Base-by-base conservation (phyloP, 257 asterid species). In the Solanum piurae region DNA sequence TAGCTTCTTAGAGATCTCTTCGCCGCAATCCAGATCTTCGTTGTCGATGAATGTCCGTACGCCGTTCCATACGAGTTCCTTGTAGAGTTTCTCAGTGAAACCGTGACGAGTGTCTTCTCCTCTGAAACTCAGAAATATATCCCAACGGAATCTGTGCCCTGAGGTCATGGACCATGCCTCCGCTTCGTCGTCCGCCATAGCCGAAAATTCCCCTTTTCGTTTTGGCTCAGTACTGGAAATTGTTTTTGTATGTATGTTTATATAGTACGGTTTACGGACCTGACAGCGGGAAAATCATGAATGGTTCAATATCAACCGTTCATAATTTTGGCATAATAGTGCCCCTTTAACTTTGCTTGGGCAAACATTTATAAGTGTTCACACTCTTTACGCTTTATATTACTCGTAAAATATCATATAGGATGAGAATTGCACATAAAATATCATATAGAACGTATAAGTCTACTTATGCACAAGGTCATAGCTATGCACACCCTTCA, bases 121-220 rank as follows among this genome's bases (percentile, higher is more conserved):
- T 31, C 91, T 37, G 87, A 90, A 90, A 49, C 87, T 90, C 11
- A 90, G 80, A 36, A 90, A 90, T 84, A 90, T 87, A 87, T 90
- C 92, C 91, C 91, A 90, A 31, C 27, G 69, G 68, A 84, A 86
- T 25, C 92, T 82, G 31, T 42, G 84, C 1, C 77, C 80, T 66
- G 87, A 85, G 31, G 87, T 44, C 20, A 85, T 12, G 20, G 66
- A 85, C 80, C 80, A 38, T 7, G 16, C 18, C 16, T 62, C 69
- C 69, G 10, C 44, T 0, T 85, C 88, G 23, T 46, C 34, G 11
- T 44, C 68, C n/a, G 79, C 87, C 87, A 87, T 83, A 9, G 42
- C n/a, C 37, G 14, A 27, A 72, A 9, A 6, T 79, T 42, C 12
- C 38, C 13, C 2, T 25, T 77, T 25, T 38, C 23, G 83, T 76